Evolutionary conservation across 768 basidiomycete species (phyloP).

Genomic region (Lenzites betulinus): DNA sequence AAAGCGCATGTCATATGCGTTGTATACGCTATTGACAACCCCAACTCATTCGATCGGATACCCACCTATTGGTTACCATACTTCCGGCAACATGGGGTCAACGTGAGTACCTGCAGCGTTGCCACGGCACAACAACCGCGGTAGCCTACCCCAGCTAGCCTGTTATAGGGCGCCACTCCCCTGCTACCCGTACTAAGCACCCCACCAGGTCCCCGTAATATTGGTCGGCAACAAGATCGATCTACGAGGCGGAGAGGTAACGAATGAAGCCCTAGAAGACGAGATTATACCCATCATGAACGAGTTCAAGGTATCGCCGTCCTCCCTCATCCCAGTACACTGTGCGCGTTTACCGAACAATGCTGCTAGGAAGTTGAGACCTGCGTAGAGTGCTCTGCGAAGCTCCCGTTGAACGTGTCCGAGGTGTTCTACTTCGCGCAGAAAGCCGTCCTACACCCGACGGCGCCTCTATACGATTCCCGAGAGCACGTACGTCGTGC

Average conservation of each 20-base stretch:
- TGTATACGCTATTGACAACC: conserved; percentile 96
- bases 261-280: conserved; percentile 90
- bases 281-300: conserved; percentile 98
- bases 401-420: conserved; percentile 86
- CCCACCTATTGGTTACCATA: conserved; percentile 98
- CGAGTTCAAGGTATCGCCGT: conserved; percentile 84
- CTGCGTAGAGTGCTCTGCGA: conserved; percentile 96
- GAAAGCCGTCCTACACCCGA: conserved; percentile 96
- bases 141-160: too few species aligned
- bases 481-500: conserved; percentile 76
- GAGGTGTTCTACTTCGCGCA: conserved; percentile 99
- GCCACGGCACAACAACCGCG: neutral
- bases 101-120: conserved; percentile 53
- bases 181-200: neutral
- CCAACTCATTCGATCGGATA: conserved; percentile 95
- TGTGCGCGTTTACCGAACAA: neutral
- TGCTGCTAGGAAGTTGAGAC: conserved; percentile 89
- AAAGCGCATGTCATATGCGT: conserved; percentile 99
- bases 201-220: conserved; percentile 84
- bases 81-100: conserved; percentile 93
- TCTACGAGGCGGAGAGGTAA: conserved; percentile 87
- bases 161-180: neutral
- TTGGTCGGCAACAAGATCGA: conserved; percentile 99
- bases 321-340: neutral
- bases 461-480: conserved; percentile 95